Evolutionary conservation across 495 filamentous ascomycete genomes (phyloP).

Genomic region (Penicillium chermesinum): DNA sequence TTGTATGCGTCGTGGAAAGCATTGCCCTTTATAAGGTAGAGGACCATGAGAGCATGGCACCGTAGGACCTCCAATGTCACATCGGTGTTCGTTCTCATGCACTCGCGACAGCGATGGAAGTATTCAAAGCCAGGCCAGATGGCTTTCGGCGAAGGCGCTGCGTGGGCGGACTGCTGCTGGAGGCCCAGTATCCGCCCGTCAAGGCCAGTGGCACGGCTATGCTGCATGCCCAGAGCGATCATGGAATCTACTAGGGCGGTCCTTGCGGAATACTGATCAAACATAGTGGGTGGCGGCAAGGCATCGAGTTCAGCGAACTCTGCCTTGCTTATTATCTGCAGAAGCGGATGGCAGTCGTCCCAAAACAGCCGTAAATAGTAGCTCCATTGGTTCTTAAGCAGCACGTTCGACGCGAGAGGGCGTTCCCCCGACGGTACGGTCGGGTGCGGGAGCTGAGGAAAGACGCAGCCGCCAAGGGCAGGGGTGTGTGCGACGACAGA

Average conservation of each 20-base stretch:
- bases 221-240: constrained; percentile 5
- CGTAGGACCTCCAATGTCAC: neutral
- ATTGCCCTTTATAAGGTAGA: constrained; percentile 7
- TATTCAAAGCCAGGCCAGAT: constrained; percentile 7
- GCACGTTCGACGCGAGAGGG: constrained; percentile 2
- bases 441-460: constrained; percentile 3
- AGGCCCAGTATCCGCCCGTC: constrained; percentile 1
- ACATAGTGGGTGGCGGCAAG: constrained; percentile 1
- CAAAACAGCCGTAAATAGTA: constrained; percentile 3
- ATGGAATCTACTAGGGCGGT: constrained; percentile 4
- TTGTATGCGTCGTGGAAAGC: constrained; percentile 4
- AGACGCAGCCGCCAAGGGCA: neutral
- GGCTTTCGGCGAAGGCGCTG: constrained; percentile 1
- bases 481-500: neutral
- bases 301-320: constrained; percentile 2
- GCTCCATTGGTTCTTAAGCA: neutral
- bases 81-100: constrained; percentile 3
- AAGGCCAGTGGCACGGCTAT: constrained; percentile 4
- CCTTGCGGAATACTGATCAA: constrained; percentile 2
- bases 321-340: constrained; percentile 1
- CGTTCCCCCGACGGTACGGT: neutral
- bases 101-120: constrained; percentile 5
- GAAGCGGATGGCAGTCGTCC: constrained; percentile 2
- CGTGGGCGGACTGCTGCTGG: constrained; percentile 1
- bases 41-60: constrained; percentile 4